phyloP scores from a whole-genome alignment of 441 rosid species.

The Jatropha multifida region DNA sequence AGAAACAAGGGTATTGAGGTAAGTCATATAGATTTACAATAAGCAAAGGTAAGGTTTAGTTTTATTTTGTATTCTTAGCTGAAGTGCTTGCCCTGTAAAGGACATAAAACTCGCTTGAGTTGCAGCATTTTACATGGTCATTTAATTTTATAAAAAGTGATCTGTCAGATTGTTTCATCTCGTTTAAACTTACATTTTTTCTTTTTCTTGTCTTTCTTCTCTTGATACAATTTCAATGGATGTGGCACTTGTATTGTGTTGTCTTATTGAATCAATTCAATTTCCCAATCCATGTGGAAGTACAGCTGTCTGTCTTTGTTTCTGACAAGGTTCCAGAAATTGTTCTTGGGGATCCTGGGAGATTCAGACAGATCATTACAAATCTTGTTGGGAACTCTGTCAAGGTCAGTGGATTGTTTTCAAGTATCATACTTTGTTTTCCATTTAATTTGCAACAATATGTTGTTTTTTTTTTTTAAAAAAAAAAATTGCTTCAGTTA shows the following conservation, averaged over 20 bases:
- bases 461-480: neutral
- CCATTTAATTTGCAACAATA: neutral
- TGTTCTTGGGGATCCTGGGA: slow-evolving; percentile 87
- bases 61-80: slow-evolving; percentile 1
- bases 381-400: slow-evolving; percentile 97
- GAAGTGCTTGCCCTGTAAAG: slow-evolving; percentile 1
- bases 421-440: neutral
- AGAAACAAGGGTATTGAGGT: slow-evolving; percentile 92
- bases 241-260: slow-evolving; percentile 19
- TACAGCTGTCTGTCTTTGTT: slow-evolving; percentile 85
- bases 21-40: slow-evolving; percentile 18
- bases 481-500: slow-evolving; percentile 8
- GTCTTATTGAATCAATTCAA: slow-evolving; percentile 4
- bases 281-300: slow-evolving; percentile 29
- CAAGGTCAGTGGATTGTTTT: slow-evolving; percentile 54
- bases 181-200: slow-evolving; percentile 22
- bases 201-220: slow-evolving; percentile 25
- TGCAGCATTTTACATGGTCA: neutral
- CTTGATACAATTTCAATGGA: slow-evolving; percentile 13
- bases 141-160: slow-evolving; percentile 9
- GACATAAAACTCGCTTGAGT: neutral
- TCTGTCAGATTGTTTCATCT: neutral
- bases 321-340: slow-evolving; percentile 85
- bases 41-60: neutral
- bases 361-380: slow-evolving; percentile 91